Base-by-base conservation (phyloP, 495 filamentous ascomycete species). In the Entonaema liquescens region DNA sequence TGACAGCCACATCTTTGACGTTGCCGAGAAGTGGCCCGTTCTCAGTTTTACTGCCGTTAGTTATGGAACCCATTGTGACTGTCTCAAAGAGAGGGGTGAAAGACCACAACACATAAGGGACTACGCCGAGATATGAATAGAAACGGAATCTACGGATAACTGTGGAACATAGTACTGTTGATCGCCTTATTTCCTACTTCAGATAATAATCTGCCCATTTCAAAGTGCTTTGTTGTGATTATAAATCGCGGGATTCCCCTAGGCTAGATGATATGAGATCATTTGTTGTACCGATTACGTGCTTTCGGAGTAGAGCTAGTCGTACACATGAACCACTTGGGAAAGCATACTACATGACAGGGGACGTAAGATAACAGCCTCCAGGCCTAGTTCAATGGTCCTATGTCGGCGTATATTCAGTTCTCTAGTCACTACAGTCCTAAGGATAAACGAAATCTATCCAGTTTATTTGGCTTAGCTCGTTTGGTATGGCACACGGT, bases 1-100 rank as follows among this genome's bases (percentile, higher is more conserved):
- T 89, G 15, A 93, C 84, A 11, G 89, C 91, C 1, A 91, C 87
- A 28, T 76, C 77, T 38, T 80, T 80, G 38, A 83, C 81, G 13
- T 62, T 44, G 3, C 60, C 60, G 26, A 66, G 68, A 31, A 42
- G 33, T 53, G 62, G 21, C 8, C 13, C 57, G 29, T 33, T 25
- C 13, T 44, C 58, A 47, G 50, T 17, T 33, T 42, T 31, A n/a
- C 26, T 56, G 0, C 62, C 33, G 28, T 25, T 66, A 15, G 40
- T n/a, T 17, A 62, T 28, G 50, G 68, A 71, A 38, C 68, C 68
- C 68, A 71, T 71, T 26, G 29, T 25, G 52, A 31, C 35, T 11
- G 26, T 49, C 12, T 4, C 11, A 9, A 15, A 42, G 40, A 53
- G 12, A 6, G 42, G 52, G 36, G 50, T 50, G 25, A 53, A 58